Evolutionary conservation across 768 basidiomycete genomes (phyloP), one percentile per base, ranked within the genome.

Genomic region (Clavulina sp.): DNA sequence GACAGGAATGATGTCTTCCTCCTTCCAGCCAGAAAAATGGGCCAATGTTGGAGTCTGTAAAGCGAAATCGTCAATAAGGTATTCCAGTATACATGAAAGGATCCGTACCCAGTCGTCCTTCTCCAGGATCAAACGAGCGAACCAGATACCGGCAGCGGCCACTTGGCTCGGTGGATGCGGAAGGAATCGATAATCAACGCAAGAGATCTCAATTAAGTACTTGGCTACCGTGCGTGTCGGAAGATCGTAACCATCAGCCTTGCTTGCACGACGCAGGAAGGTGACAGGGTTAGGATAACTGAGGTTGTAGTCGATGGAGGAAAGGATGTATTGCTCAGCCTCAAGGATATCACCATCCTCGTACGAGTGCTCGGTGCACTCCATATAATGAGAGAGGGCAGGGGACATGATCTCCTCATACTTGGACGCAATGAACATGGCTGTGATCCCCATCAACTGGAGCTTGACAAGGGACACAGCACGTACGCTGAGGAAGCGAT

Each of bases 351-450:
- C 88, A 0, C 78, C 73, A 57, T 80, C 75, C 13, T 72, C 73
- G 65, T 80, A 89, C 9, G 80, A 77, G 3, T 77, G 76, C 53
- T 92, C 86, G 33, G 84, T 76, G 59, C 87, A 80, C 61, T 74
- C 73, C 19, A 83, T 73, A 61, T 93, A 81, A 66, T 91, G 84
- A 28, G 68, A 67, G 26, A 88, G 80, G 23, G 83, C 80, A 0
- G 92, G 92, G 6, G 87, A 78, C 56, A 87, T 76, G 38, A 88
- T 88, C 64, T 95, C 91, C 64, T 96, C 92, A 56, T 82, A 87
- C 65, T 96, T 96, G 33, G 86, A 76, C 0, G 92, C 77, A 57
- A 95, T 70, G 66, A 93, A 84, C 58, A 96, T 75, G 54, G 81
- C 80, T 2, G 86, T 80, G 49, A 89, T 73, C 52, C 92, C 92